These are phyloP conservation scores for Fusarium hostae DNA, from an alignment of 2,329 filamentous ascomycete genomes.

Conservation along the genomic window DNA sequence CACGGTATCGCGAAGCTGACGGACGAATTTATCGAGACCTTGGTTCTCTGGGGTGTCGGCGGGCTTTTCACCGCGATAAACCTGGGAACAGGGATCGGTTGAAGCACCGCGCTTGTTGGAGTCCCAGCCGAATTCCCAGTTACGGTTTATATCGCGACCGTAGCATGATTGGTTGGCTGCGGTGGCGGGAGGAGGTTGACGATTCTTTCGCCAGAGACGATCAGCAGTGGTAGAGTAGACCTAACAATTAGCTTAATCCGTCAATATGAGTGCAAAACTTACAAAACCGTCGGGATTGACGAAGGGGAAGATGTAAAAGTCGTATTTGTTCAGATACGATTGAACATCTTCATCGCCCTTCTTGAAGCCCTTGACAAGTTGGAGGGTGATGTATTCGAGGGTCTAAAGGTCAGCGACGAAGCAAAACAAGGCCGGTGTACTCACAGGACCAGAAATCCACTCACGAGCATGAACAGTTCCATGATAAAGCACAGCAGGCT, in stretches of 20 bases:
- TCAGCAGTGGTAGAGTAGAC: conserved; percentile 59
- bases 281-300: conserved; percentile 59
- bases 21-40: conserved; percentile 52
- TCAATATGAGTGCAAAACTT: neutral
- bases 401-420: conserved; percentile 38
- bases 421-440: conserved; percentile 45
- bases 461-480: conserved; percentile 65
- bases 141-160: conserved; percentile 65
- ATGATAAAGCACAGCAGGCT: conserved; percentile 62
- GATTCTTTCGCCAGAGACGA: conserved; percentile 65
- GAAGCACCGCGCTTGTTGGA: conserved; percentile 56
- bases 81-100: conserved; percentile 60
- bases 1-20: conserved; percentile 45
- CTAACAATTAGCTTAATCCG: conserved; percentile 7
- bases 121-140: conserved; percentile 64
- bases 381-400: conserved; percentile 60
- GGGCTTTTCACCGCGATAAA: conserved; percentile 54
- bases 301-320: conserved; percentile 65
- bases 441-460: conserved; percentile 67
- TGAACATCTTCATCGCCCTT: conserved; percentile 50
- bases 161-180: conserved; percentile 51
- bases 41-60: conserved; percentile 59
- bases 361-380: conserved; percentile 57
- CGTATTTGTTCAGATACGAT: conserved; percentile 64
- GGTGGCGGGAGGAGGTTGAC: conserved; percentile 50